These are phyloP conservation scores for Fraxinus sp. DNA, from an alignment of 305 asterid species.

Conservation along the genomic window DNA sequence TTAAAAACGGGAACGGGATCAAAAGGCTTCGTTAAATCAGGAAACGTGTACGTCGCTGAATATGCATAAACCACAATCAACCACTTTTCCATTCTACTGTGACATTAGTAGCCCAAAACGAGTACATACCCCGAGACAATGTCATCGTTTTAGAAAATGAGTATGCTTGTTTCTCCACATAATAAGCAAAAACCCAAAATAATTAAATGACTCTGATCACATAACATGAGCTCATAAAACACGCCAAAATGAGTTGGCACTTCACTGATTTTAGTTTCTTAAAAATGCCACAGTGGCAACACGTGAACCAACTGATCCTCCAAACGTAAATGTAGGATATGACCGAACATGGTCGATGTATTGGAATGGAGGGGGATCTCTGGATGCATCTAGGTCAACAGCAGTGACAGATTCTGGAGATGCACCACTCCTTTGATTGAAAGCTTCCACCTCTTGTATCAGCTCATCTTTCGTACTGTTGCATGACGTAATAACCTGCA, in stretches of 20 bases:
- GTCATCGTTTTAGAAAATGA: not conserved
- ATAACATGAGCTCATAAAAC: not conserved
- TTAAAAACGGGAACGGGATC: not conserved
- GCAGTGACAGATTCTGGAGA: slow-evolving; percentile 44
- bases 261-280: slow-evolving; percentile 47
- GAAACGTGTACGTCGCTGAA: not conserved
- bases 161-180: not conserved
- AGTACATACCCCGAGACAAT: not conserved
- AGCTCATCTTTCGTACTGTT: slow-evolving; percentile 90
- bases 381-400: slow-evolving; percentile 35
- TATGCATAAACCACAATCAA: not conserved
- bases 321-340: slow-evolving; percentile 83
- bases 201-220: not conserved
- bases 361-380: slow-evolving; percentile 50
- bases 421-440: slow-evolving; percentile 59
- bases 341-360: slow-evolving; percentile 82
- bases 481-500: slow-evolving; percentile 88
- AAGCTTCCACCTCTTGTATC: slow-evolving; percentile 79
- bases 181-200: not conserved
- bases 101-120: not conserved
- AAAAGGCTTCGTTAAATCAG: not conserved
- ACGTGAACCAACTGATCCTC: slow-evolving; percentile 90
- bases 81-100: not conserved
- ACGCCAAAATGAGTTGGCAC: not conserved
- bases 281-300: slow-evolving; percentile 94